Conservation (phyloP, 306 rosid species). For the Canavalia ensiformis region DNA sequence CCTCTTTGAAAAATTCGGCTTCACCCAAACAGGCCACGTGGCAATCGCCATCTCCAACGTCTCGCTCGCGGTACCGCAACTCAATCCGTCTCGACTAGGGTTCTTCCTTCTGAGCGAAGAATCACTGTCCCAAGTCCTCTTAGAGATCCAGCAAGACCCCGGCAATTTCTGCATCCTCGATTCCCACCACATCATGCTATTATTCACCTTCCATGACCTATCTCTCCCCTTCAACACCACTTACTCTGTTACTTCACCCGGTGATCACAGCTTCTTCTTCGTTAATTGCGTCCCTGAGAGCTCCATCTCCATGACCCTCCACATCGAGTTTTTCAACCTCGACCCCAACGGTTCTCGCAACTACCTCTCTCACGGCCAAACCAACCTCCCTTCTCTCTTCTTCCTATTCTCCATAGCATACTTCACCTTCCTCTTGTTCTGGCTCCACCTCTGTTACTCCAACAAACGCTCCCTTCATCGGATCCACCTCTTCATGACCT, state of each 20-base stretch:
- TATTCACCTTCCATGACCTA: slow-evolving; percentile 67
- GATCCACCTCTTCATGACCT: slow-evolving; percentile 78
- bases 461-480: slow-evolving; percentile 68
- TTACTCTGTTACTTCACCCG: slow-evolving; percentile 64
- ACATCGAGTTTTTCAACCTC: slow-evolving; percentile 69
- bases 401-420: slow-evolving; percentile 65
- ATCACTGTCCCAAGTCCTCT: slow-evolving; percentile 69
- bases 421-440: slow-evolving; percentile 62
- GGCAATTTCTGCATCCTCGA: slow-evolving; percentile 68
- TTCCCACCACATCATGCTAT: slow-evolving; percentile 52
- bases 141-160: slow-evolving; percentile 77
- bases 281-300: slow-evolving; percentile 74
- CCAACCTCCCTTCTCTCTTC: slow-evolving; percentile 70
- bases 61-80: slow-evolving; percentile 18
- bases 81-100: slow-evolving; percentile 63
- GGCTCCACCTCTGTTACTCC: slow-evolving; percentile 61
- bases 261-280: slow-evolving; percentile 76
- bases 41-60: slow-evolving; percentile 61
- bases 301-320: slow-evolving; percentile 73
- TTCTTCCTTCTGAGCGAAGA: slow-evolving; percentile 86
- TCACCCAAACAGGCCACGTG: slow-evolving; percentile 76
- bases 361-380: slow-evolving; percentile 79
- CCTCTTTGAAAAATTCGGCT: slow-evolving; percentile 81
- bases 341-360: slow-evolving; percentile 63
- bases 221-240: slow-evolving; percentile 65